Percentiles rank a stretch among this genome's conserved stretches.
phyloP scores from a whole-genome alignment of 1,284 basidiomycete genomes.

The Retiboletus flavoniger region DNA sequence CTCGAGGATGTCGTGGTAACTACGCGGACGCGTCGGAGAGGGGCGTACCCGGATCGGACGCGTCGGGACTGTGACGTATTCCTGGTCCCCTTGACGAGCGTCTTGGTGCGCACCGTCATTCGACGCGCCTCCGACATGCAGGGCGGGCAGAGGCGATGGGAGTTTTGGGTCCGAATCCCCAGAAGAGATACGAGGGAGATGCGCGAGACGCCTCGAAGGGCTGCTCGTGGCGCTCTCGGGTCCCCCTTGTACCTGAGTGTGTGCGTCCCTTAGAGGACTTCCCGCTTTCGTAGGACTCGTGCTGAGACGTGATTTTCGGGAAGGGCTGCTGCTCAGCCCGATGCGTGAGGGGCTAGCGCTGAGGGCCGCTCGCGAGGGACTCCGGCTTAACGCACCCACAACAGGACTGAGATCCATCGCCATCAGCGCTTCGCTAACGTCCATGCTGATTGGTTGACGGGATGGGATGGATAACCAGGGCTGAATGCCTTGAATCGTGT shows the following conservation, averaged over 20 bases:
- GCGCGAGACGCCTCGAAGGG: conserved; percentile 23
- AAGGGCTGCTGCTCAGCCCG: conserved; percentile 21
- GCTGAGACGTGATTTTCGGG: conserved; percentile 27
- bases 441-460: conserved; percentile 16
- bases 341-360: conserved; percentile 32
- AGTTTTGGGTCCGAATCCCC: conserved; percentile 18
- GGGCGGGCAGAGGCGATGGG: conserved; percentile 4
- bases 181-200: conserved; percentile 26
- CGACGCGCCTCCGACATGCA: background rate
- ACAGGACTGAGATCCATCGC: conserved; percentile 35
- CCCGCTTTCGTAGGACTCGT: conserved; percentile 23
- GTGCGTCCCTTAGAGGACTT: conserved; percentile 22
- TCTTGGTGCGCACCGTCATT: background rate
- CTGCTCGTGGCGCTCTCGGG: conserved; percentile 23
- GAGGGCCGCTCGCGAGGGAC: conserved; percentile 28
- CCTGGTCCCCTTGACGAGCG: conserved; percentile 11
- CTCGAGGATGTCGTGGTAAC: conserved; percentile 63
- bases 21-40: conserved; percentile 49
- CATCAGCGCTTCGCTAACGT: conserved; percentile 39
- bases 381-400: conserved; percentile 19
- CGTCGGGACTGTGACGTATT: conserved; percentile 5
- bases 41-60: conserved; percentile 38
- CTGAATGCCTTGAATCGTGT: conserved; percentile 21
- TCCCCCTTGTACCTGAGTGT: conserved; percentile 6
- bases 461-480: conserved; percentile 36